Conservation (phyloP, 2,329 filamentous ascomycete species). For the Trichoderma breve region DNA sequence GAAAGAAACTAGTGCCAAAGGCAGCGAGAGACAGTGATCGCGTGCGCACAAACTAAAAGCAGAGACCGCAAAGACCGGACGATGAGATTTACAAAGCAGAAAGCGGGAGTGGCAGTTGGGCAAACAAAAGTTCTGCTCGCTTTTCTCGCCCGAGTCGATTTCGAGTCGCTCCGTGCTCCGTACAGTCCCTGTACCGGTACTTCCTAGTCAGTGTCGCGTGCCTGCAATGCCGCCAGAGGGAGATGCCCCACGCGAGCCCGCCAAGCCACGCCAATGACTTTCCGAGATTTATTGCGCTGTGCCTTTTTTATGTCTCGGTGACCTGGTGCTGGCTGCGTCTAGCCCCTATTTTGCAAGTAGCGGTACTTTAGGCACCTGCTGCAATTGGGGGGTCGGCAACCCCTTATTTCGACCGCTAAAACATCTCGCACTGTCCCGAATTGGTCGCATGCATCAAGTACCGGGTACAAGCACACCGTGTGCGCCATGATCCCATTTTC, state of each 20-base stretch:
- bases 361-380: neutral
- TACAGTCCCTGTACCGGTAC: neutral
- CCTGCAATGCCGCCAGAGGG: conserved; percentile 10
- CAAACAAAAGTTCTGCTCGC: conserved; percentile 14
- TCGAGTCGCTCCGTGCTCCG: neutral
- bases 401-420: neutral
- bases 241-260: conserved; percentile 1
- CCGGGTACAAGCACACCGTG: neutral
- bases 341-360: neutral
- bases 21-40: neutral
- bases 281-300: neutral
- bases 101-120: neutral
- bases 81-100: neutral
- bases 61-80: neutral
- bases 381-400: neutral
- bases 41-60: neutral
- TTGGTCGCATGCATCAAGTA: neutral
- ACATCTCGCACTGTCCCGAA: conserved; percentile 1
- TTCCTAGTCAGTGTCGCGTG: conserved; percentile 19
- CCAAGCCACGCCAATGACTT: conserved; percentile 4
- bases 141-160: neutral
- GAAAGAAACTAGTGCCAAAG: neutral
- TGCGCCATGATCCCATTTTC: neutral
- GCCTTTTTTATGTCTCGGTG: neutral
- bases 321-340: neutral